Base-by-base conservation (phyloP, 805 yeast species). In the Debaryomyces maramus region DNA sequence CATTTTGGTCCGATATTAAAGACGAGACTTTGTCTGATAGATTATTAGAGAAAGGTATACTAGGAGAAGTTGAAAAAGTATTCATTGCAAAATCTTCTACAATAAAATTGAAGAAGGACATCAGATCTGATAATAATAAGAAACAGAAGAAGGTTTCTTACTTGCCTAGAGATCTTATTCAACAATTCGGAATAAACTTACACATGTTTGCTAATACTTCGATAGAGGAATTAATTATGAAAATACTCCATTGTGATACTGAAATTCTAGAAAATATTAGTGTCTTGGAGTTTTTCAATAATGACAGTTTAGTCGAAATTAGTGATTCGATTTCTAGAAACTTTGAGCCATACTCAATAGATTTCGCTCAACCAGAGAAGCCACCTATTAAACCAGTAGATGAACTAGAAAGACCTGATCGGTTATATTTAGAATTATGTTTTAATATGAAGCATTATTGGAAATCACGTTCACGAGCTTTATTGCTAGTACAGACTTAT, bases 131-230 rank as follows among this genome's bases (percentile, higher is more conserved):
- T 9, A 38, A 34, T n/a, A 38, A 18, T 17, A 32, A 69, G 41
- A 32, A 51, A 48, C 27, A 35, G 34, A 39, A 71, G 73, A 85
- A 86, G 53, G 61, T 86, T 0, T 70, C 90, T 0, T 83, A 83
- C 46, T 71, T 93, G 36, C 77, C 95, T 1, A 73, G 95, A 44
- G 97, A 91, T 52, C 65, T 89, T 32, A 87, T 96, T 1, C 99
- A 93, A 57, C 97, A 88, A 52, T 89, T 93, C 67, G 96, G 96
- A 28, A 93, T 93, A 55, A 90, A 91, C 56, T 70, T 93, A 38
- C 98, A 93, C 57, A 74, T 81, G 67, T 88, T 80, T 62, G 73
- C 88, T 4, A 67, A 68, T 30, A 48, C 78, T 16, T 50, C 82
- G 0, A 95, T 83, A 27, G 79, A 75, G 4, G 85, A 78, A 31